These are phyloP conservation scores for Carallia brachiata DNA, from an alignment of 345 rosid species.

Conservation along the genomic window DNA sequence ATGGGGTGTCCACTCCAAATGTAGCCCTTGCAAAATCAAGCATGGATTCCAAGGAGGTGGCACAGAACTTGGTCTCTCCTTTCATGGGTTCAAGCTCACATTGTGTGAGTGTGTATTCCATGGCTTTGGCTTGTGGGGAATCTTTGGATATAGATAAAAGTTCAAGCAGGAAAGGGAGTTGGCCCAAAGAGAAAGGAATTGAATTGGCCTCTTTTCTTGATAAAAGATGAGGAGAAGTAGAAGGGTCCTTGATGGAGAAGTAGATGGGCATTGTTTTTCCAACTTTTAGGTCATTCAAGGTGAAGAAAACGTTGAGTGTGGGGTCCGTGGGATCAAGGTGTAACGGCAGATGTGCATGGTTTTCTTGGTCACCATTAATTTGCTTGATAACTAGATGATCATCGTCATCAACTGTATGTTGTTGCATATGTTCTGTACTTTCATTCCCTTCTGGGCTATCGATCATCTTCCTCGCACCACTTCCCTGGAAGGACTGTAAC, in stretches of 20 bases:
- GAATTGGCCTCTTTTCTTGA: constrained; percentile 22
- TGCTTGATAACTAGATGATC: background rate
- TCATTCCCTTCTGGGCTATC: background rate
- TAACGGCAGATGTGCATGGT: background rate
- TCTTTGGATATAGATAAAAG: constrained; percentile 18
- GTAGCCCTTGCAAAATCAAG: constrained; percentile 15
- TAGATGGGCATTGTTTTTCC: background rate
- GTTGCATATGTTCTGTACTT: background rate
- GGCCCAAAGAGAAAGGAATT: constrained; percentile 20
- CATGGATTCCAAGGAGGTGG: constrained; percentile 26
- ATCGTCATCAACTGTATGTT: background rate
- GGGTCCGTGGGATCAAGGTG: constrained; percentile 11
- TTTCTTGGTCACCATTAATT: background rate
- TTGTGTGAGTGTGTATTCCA: constrained; percentile 15
- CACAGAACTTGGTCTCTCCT: constrained; percentile 29
- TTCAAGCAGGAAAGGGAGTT: constrained; percentile 17
- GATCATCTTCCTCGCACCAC: constrained; percentile 9
- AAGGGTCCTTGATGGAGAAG: constrained; percentile 2
- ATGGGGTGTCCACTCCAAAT: constrained; percentile 6
- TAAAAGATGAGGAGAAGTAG: background rate
- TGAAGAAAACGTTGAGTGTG: background rate
- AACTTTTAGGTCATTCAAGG: background rate
- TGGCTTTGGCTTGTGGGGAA: constrained; percentile 21
- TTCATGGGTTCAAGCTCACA: constrained; percentile 18
- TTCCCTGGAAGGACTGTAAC: constrained; percentile 14